A percentile compares a stretch with the other conserved stretches of the same genome.
Evolutionary conservation across 768 basidiomycete genomes (phyloP).

Genomic region (Naganishia friedmannii): DNA sequence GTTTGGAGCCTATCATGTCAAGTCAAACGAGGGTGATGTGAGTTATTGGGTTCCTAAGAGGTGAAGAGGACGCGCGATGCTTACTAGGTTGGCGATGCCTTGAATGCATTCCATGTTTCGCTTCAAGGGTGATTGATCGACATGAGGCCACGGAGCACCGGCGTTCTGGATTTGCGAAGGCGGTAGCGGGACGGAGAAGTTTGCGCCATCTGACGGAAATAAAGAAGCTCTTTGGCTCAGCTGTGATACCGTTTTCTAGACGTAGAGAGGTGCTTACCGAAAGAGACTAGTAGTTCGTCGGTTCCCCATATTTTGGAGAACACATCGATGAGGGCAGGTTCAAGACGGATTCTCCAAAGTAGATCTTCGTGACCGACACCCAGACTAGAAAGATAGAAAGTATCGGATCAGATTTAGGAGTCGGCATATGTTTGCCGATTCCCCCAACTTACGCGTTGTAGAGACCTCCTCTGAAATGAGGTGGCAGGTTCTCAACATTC

Average conservation of each 20-base stretch:
- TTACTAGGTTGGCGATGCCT: slow-evolving; percentile 45
- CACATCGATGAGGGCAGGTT: slow-evolving; percentile 43
- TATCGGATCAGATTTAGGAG: slow-evolving; percentile 35
- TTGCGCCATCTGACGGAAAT: slow-evolving; percentile 33
- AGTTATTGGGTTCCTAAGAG: too few relatives aligned
- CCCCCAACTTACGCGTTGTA: slow-evolving; percentile 22
- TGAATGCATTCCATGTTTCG: slow-evolving; percentile 37
- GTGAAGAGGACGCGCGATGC: neutral
- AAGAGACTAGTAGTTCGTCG: slow-evolving; percentile 43
- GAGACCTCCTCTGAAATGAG: slow-evolving; percentile 28
- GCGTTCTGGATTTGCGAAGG: slow-evolving; percentile 37
- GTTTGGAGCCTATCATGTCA: slow-evolving; percentile 36
- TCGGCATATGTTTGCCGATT: neutral
- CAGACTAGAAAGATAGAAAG: slow-evolving; percentile 34
- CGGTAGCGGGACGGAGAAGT: slow-evolving; percentile 43
- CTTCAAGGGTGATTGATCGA: slow-evolving; percentile 45
- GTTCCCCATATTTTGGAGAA: slow-evolving; percentile 51
- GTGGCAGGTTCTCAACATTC: slow-evolving; percentile 30
- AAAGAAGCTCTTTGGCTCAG: slow-evolving; percentile 1
- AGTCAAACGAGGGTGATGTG: too few relatives aligned
- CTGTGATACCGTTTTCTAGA: neutral
- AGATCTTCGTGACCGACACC: slow-evolving; percentile 46
- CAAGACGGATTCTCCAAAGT: slow-evolving; percentile 46
- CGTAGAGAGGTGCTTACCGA: slow-evolving; percentile 34
- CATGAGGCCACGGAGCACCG: slow-evolving; percentile 45